Base-by-base conservation (phyloP, 148 eudicot species). In the Cornus florida region DNA sequence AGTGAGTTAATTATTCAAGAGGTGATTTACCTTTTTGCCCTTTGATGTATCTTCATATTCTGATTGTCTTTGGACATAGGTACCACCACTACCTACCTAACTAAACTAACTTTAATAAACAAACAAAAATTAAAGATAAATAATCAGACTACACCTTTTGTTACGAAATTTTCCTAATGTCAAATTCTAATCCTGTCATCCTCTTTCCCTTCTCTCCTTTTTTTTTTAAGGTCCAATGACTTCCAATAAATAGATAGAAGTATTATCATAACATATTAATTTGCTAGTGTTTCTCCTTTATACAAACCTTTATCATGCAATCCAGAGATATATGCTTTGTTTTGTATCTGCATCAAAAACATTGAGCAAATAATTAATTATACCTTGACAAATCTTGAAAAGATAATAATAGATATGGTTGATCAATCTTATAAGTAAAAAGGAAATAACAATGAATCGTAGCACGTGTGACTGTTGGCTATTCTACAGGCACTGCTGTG, bases 231-330 rank as follows among this genome's bases (percentile, higher is more conserved):
- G 14, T 69, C 33, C 12, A 7, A 53, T 31, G 16, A 16, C 59
- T 76, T 81, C 72, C 24, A 10, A 13, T 31, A 39, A 66, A 65
- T 13, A 46, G 35, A 57, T 70, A 38, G 39, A 78, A 56, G 50
- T 48, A 75, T 20, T 32, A 11, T 16, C 22, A 48, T 31, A 20
- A 24, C 50, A 33, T 59, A 22, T 31, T 69, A 56, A 56, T 67
- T 16, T 28, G 19, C 39, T 19, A 14, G 5, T 46, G 43, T 75
- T 53, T 75, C 71, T 28, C 79, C 60, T 81, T 43, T 67, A 72
- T 77, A 85, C 87, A 75, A 72, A 91, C 97, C 94, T 91, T 94
- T 94, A 85, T 94, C 98, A 77, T 92, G 97, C 82, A 91, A 85
- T 71, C 97, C 97, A 50, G 89, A 86, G 75, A 92, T 74, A 67